Conservation (phyloP, 768 basidiomycete genomes). For the Suillus lakei region DNA sequence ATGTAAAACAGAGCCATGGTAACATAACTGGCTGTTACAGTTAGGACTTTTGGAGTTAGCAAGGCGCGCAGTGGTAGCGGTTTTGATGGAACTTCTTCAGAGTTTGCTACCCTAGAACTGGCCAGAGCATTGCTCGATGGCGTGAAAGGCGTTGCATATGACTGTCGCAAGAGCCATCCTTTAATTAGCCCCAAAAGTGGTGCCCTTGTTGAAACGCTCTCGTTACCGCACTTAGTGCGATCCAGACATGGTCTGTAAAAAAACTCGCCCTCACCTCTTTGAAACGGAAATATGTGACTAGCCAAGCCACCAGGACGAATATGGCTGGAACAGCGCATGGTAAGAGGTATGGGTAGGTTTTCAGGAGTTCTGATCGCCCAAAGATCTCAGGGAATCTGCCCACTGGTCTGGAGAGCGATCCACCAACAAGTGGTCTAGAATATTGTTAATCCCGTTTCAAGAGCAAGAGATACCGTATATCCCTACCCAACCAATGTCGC, state of each 20-base stretch:
- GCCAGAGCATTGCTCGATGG: not conserved
- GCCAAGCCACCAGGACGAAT: slow-evolving; percentile 52
- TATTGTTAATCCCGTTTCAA: not conserved
- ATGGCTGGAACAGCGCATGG: slow-evolving; percentile 65
- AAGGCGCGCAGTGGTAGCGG: slow-evolving; percentile 51
- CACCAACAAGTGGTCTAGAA: slow-evolving; percentile 65
- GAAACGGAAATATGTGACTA: slow-evolving; percentile 50
- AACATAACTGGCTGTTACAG: slow-evolving; percentile 62
- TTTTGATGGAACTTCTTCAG: slow-evolving; percentile 11
- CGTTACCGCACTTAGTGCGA: slow-evolving; percentile 10
- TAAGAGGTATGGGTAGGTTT: slow-evolving; percentile 67
- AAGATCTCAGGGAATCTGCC: slow-evolving; percentile 65
- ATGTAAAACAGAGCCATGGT: slow-evolving; percentile 65
- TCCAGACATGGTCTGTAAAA: not conserved
- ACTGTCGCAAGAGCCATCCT: slow-evolving; percentile 13
- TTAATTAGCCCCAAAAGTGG: not conserved
- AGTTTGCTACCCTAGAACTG: not conserved
- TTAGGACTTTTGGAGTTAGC: slow-evolving; percentile 52
- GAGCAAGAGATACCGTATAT: not conserved
- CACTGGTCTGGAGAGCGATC: slow-evolving; percentile 60
- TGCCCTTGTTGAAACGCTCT: slow-evolving; percentile 35
- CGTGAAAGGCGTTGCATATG: not conserved
- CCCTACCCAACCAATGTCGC: slow-evolving; percentile 45
- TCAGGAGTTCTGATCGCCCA: slow-evolving; percentile 55
- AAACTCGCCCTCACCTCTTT: slow-evolving; percentile 46